phyloP scores from a whole-genome alignment of 805 yeast species.

The Peterozyma xylosa region DNA sequence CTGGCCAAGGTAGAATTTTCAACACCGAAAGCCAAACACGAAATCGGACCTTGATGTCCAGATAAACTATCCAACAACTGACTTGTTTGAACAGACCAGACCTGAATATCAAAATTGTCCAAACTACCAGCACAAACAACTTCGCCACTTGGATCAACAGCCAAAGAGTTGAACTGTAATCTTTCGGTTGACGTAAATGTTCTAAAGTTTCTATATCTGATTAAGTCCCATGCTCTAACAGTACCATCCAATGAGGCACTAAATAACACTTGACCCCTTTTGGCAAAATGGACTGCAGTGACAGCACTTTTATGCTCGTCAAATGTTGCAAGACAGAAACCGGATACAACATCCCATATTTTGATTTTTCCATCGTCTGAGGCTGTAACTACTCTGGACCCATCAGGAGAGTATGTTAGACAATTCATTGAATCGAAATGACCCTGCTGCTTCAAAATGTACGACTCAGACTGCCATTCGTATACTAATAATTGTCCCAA shows the following conservation, averaged over 20 bases:
- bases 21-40: constrained; percentile 76
- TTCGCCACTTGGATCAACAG: constrained; percentile 97
- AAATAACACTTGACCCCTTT: constrained; percentile 83
- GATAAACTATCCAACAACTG: constrained; percentile 80
- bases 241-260: constrained; percentile 94
- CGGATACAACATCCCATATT: constrained; percentile 91
- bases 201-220: constrained; percentile 88
- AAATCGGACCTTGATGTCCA: constrained; percentile 95
- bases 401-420: constrained; percentile 89
- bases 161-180: constrained; percentile 78
- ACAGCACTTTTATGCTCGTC: constrained; percentile 87
- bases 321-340: constrained; percentile 88
- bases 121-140: constrained; percentile 91
- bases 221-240: constrained; percentile 93
- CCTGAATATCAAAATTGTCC: constrained; percentile 83
- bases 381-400: constrained; percentile 85
- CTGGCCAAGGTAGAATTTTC: constrained; percentile 76
- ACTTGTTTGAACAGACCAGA: constrained; percentile 97
- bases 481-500: constrained; percentile 93
- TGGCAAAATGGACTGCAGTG: constrained; percentile 81
- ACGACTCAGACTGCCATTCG: constrained; percentile 98
- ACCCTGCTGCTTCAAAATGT: constrained; percentile 92
- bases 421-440: constrained; percentile 89
- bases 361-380: constrained; percentile 96
- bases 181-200: constrained; percentile 89